Evolutionary conservation across 2,329 filamentous ascomycete genomes (phyloP), one percentile per base, ranked within the genome.

Genomic region (Byssoonygena ceratinophila): DNA sequence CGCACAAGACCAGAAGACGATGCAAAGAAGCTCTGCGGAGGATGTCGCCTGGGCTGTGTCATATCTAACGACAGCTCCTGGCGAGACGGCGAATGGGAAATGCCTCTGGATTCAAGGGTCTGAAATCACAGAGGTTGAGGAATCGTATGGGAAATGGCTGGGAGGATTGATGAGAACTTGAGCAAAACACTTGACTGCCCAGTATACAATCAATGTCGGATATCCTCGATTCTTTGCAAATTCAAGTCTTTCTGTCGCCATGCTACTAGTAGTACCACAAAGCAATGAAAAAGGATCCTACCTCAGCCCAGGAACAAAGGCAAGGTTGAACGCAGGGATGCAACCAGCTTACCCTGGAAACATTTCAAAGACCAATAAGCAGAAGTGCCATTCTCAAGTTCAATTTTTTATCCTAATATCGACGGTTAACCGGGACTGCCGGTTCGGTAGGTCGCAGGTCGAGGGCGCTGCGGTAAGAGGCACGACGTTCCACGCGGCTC

Each of bases 21-120:
- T 41, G 22, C 18, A 14, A 8, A 18, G 3, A n/a, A 49, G 46
- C 18, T 29, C 46, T 4, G 22, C 46, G 1, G 34, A 41, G 12
- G 46, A 49, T 31, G 46, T 49, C 27, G 46, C 46, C 20, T 49
- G 34, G 34, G 46, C 46, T 4, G 46, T 22, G 18, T 49, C 46
- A 11, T 40, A 40, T 14, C 23, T 49, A 29, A n/a, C 23, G 20
- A 40, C 36, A 4, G n/a, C 16, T 12, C 18, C 46, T 29, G 7
- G 11, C 6, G 46, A 40, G n/a, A 41, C n/a, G 23, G 36, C 36
- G n/a, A 49, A 49, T 31, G 46, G 46, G 36, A 49, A 32, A 22
- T 29, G 46, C 20, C n/a, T 49, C 3, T 49, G 34, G 46, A 22
- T 20, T 23, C 46, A 32, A 31, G 46, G 46, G 3, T 27, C 34